Base-by-base conservation (phyloP, 805 yeast species). In the Teunomyces gatunensis region DNA sequence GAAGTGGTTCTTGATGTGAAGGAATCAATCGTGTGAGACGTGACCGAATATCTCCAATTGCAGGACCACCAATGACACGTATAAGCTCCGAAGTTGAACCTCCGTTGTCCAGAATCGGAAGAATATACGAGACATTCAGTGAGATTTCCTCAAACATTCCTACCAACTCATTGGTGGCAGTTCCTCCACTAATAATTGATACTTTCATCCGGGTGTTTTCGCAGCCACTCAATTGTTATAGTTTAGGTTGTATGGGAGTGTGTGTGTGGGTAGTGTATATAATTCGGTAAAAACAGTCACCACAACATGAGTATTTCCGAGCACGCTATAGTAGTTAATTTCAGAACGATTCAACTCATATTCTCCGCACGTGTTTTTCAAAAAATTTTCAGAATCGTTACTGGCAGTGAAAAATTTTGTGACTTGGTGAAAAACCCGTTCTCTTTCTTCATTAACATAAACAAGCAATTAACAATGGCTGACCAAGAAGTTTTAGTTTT, bases 401-500 rank as follows among this genome's bases (percentile, higher is more conserved):
- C 27, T 25, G 25, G 4, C 25, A 6, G 27, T 20, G 39, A 39
- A 39, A 47, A 30, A 39, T 18, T 39, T 34, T 37, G 9, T 23
- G 17, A 23, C 18, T 6, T 3, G n/a, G 28, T 28, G 25, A 39
- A 29, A 28, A 27, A 15, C 17, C 17, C 41, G 27, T 33, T 40
- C 15, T 32, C 32, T 30, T 41, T 39, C 45, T 30, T 23, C 42
- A 48, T 44, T 41, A 23, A 47, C 35, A 28, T 35, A 47, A 30
- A 30, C 42, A 29, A 29, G 42, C 30, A 48, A 48, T 43, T 39
- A 44, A 66, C 52, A 51, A 86, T 86, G 91, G 80, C 90, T 77
- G 82, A 81, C 69, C 85, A 82, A 78, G 97, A 91, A 88, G 96
- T 91, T 85, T 84, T 92, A 82, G 97, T 92, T 78, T 88, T 94